Evolutionary conservation across 768 basidiomycete genomes (phyloP).

Genomic region (Artomyces pyxidatus): DNA sequence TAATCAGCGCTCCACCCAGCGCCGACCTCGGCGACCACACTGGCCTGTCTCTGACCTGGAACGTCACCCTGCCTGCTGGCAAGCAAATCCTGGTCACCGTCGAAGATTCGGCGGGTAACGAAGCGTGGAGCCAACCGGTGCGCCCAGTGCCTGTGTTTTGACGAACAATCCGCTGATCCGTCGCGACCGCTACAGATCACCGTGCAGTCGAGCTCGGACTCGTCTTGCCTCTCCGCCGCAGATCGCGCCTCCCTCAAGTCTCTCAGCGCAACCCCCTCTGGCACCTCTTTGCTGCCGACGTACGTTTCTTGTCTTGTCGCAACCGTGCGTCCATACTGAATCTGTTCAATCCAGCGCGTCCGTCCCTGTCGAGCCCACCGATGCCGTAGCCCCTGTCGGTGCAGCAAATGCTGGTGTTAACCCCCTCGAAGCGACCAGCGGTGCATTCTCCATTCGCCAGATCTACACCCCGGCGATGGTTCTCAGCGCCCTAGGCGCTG

Average conservation of each 20-base stretch:
- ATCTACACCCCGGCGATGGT: background rate
- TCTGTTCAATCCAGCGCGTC: too few relatives aligned
- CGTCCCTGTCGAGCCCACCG: background rate
- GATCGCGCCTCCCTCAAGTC: slow-evolving; percentile 1
- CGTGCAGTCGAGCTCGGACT: slow-evolving; percentile 27
- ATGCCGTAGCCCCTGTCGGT: background rate
- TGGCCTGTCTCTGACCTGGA: slow-evolving; percentile 38
- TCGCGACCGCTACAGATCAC: slow-evolving; percentile 24
- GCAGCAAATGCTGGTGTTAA: background rate
- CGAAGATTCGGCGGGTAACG: slow-evolving; percentile 42
- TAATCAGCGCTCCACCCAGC: slow-evolving; percentile 27
- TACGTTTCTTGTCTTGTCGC: too few relatives aligned
- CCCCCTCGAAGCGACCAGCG: background rate
- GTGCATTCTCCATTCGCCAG: background rate
- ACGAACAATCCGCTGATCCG: background rate
- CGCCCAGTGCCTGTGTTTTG: slow-evolving; percentile 20
- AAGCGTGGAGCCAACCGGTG: slow-evolving; percentile 62
- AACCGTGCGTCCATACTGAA: too few relatives aligned
- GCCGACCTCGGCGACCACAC: slow-evolving; percentile 47
- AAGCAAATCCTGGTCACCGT: slow-evolving; percentile 43
- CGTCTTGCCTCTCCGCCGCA: slow-evolving; percentile 28
- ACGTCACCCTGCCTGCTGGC: slow-evolving; percentile 37
- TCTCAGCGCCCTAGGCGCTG: slow-evolving; percentile 2
- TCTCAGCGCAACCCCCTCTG: background rate
- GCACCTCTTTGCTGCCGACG: background rate